A percentile compares a stretch with the other conserved stretches of the same genome.
Conservation (phyloP, 1,139 yeast genomes). For the Suhomyces anneliseae region DNA sequence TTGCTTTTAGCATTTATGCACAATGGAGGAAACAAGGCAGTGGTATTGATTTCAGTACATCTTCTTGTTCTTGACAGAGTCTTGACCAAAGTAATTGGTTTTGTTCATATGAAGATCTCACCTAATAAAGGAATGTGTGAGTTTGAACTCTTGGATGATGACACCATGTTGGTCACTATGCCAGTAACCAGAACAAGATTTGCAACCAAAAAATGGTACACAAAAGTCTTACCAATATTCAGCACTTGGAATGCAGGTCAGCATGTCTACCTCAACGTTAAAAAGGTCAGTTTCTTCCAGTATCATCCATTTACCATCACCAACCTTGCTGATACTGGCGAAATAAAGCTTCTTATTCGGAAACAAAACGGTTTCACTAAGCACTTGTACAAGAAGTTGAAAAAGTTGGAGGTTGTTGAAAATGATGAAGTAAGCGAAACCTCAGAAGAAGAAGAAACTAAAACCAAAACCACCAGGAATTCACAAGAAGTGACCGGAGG, state of each 20-base stretch:
- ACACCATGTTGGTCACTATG: slow-evolving; percentile 40
- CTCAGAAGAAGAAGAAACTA: too few species aligned
- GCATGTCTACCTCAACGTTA: slow-evolving; percentile 43
- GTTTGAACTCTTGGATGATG: slow-evolving; percentile 43
- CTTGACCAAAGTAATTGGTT: slow-evolving; percentile 27
- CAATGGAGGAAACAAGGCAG: slow-evolving; percentile 34
- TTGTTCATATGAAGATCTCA: slow-evolving; percentile 33
- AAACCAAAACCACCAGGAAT: background rate
- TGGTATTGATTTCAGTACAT: slow-evolving; percentile 46
- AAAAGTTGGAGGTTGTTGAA: slow-evolving; percentile 13
- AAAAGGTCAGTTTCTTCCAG: slow-evolving; percentile 38
- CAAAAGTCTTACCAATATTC: slow-evolving; percentile 33
- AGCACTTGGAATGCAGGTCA: slow-evolving; percentile 52
- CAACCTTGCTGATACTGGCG: slow-evolving; percentile 37
- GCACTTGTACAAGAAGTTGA: slow-evolving; percentile 29
- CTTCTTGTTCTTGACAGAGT: slow-evolving; percentile 47
- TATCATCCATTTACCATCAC: slow-evolving; percentile 52
- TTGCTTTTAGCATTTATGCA: slow-evolving; percentile 46
- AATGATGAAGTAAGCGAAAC: background rate
- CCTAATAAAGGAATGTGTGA: slow-evolving; percentile 44
- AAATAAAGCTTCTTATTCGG: slow-evolving; percentile 41
- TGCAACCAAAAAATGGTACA: slow-evolving; percentile 29
- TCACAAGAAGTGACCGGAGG: background rate
- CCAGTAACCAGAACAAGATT: slow-evolving; percentile 27
- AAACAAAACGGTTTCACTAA: slow-evolving; percentile 47